phyloP scores from a whole-genome alignment of 2,329 filamentous ascomycete species.

The Fusarium sp. region DNA sequence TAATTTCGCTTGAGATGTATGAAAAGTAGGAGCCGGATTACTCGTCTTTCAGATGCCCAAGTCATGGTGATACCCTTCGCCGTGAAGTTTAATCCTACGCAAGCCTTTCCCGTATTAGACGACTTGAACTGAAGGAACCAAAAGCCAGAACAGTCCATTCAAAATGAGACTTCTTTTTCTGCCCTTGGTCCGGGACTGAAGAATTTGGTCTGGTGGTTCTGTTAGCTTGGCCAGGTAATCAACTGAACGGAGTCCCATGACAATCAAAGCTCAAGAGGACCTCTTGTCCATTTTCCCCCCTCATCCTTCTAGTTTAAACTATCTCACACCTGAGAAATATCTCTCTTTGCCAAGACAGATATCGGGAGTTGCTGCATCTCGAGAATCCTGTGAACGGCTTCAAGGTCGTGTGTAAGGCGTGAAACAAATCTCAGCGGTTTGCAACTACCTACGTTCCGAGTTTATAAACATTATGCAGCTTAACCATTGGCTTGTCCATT shows the following conservation, averaged over 20 bases:
- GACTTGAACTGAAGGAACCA: too few relatives aligned
- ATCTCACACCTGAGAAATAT: accelerated
- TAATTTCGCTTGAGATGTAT: not conserved
- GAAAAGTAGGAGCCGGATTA: accelerated
- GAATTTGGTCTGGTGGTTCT: not conserved
- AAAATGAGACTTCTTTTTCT: accelerated
- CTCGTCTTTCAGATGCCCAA: not conserved
- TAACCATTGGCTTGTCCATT: not conserved
- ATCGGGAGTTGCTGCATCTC: not conserved
- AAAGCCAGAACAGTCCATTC: too few relatives aligned
- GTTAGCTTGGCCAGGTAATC: not conserved
- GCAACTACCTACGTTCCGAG: not conserved
- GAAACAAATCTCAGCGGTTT: not conserved
- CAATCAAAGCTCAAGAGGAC: not conserved
- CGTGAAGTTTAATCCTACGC: not conserved
- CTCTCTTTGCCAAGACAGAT: too few relatives aligned
- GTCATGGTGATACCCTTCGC: not conserved
- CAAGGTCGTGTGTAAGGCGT: not conserved
- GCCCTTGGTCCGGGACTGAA: not conserved
- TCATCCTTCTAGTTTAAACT: not conserved
- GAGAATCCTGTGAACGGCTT: not conserved
- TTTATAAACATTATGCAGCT: too few relatives aligned
- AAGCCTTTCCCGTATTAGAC: not conserved
- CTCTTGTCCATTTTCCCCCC: accelerated
- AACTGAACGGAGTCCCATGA: accelerated